phyloP scores from a whole-genome alignment of 2,329 filamentous ascomycete species.

The Monosporascus ibericus region DNA sequence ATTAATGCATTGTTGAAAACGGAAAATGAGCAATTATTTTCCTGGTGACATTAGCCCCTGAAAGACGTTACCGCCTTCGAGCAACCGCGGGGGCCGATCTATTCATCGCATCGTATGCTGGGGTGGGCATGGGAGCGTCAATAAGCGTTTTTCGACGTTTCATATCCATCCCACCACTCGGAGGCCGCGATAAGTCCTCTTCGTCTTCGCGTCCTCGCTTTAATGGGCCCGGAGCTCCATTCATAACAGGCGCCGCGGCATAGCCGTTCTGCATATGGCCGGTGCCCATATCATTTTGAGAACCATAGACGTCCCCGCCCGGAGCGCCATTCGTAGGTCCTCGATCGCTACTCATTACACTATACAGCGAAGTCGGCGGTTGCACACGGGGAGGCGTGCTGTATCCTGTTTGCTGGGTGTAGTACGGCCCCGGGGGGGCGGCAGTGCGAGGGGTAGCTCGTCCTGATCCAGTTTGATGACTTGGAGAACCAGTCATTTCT shows the following conservation, averaged over 20 bases:
- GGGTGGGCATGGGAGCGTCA: conserved; percentile 48
- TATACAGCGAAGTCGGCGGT: conserved; percentile 77
- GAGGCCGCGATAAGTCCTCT: conserved; percentile 53
- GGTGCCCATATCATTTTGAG: conserved; percentile 53
- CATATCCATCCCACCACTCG: conserved; percentile 57
- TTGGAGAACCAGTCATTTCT: conserved; percentile 77
- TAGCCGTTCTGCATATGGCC: conserved; percentile 55
- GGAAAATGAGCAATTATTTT: conserved; percentile 3
- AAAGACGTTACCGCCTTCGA: conserved; percentile 22
- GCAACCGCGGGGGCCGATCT: conserved; percentile 41
- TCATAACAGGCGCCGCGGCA: conserved; percentile 57
- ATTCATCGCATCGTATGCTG: conserved; percentile 44
- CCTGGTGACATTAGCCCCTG: background rate
- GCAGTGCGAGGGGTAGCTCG: conserved; percentile 81
- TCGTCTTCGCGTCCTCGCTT: conserved; percentile 53
- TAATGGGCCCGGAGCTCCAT: conserved; percentile 46
- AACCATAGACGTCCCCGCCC: conserved; percentile 63
- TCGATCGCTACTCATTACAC: conserved; percentile 78
- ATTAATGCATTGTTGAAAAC: conserved; percentile 13
- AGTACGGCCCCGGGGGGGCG: conserved; percentile 65
- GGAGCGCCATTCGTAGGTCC: conserved; percentile 59
- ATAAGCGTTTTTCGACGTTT: conserved; percentile 78
- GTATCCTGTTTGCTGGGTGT: conserved; percentile 63
- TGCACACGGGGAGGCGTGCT: conserved; percentile 69
- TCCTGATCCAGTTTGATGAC: conserved; percentile 72